These are phyloP conservation scores for Verticillium nonalfalfae DNA, from an alignment of 2,329 filamentous ascomycete genomes.

Conservation along the genomic window DNA sequence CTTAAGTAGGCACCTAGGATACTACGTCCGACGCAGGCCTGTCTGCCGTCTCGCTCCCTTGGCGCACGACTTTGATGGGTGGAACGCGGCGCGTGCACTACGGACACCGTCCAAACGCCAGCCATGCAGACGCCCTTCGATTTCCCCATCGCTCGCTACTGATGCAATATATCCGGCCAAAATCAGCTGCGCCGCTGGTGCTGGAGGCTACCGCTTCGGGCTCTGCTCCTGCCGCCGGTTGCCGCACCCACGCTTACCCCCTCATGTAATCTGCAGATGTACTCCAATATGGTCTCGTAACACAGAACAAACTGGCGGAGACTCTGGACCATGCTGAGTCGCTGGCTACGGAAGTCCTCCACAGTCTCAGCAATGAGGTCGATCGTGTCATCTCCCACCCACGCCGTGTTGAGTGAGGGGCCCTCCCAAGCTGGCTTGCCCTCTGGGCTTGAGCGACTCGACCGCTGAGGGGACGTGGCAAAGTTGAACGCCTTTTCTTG, in stretches of 20 bases:
- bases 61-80: too few relatives aligned
- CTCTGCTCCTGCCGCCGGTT: constrained; percentile 12
- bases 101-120: background rate
- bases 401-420: constrained; percentile 42
- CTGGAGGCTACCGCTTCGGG: constrained; percentile 15
- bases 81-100: background rate
- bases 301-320: constrained; percentile 90
- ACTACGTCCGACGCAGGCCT: too few relatives aligned
- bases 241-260: constrained; percentile 11
- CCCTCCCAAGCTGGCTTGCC: constrained; percentile 5
- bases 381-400: constrained; percentile 62
- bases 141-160: constrained; percentile 7
- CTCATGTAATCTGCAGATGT: constrained; percentile 54
- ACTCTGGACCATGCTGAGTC: constrained; percentile 95
- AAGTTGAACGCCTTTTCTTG: constrained; percentile 11
- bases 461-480: constrained; percentile 5
- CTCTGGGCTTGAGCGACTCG: constrained; percentile 1
- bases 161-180: constrained; percentile 3
- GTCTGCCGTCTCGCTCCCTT: too few relatives aligned
- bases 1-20: too few relatives aligned
- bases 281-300: constrained; percentile 91
- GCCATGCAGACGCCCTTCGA: background rate
- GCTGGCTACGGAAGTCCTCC: constrained; percentile 80
- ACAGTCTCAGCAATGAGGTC: constrained; percentile 86
- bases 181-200: constrained; percentile 7